Percentiles rank a stretch among this genome's conserved stretches.
These are phyloP conservation scores for Colletotrichum camelliae DNA, from an alignment of 2,329 filamentous ascomycete species.

Conservation along the genomic window DNA sequence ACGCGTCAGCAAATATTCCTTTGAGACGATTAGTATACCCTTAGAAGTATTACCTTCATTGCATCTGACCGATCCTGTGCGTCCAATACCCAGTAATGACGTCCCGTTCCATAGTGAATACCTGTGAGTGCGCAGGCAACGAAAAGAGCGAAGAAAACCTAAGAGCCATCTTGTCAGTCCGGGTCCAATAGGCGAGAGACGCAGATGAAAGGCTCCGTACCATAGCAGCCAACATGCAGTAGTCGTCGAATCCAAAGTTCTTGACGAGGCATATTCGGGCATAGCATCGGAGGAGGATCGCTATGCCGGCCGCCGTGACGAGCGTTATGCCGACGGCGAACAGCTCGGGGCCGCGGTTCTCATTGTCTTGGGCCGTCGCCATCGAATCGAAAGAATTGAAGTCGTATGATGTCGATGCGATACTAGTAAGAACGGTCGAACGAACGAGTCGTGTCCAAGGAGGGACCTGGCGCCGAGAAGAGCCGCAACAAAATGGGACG, in stretches of 20 bases:
- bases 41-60: constrained; percentile 34
- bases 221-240: constrained; percentile 40
- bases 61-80: constrained; percentile 31
- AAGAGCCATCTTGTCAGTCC: neutral
- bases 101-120: constrained; percentile 46
- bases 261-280: constrained; percentile 39
- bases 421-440: neutral
- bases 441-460: neutral
- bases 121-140: constrained; percentile 37
- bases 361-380: constrained; percentile 9
- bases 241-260: constrained; percentile 45
- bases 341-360: constrained; percentile 38
- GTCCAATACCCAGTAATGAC: constrained; percentile 37
- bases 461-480: neutral
- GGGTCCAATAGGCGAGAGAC: neutral
- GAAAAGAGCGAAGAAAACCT: constrained; percentile 41
- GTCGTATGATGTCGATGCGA: neutral
- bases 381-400: neutral
- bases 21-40: neutral
- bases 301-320: constrained; percentile 29
- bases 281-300: constrained; percentile 36
- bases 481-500: constrained; percentile 6
- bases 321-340: constrained; percentile 36
- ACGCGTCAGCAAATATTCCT: neutral
- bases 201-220: constrained; percentile 24